A percentile compares a stretch with the other conserved stretches of the same genome.
These are phyloP conservation scores for Paramecium sexaurelia DNA, from an alignment of 73 alveolate species.

Conservation along the genomic window DNA sequence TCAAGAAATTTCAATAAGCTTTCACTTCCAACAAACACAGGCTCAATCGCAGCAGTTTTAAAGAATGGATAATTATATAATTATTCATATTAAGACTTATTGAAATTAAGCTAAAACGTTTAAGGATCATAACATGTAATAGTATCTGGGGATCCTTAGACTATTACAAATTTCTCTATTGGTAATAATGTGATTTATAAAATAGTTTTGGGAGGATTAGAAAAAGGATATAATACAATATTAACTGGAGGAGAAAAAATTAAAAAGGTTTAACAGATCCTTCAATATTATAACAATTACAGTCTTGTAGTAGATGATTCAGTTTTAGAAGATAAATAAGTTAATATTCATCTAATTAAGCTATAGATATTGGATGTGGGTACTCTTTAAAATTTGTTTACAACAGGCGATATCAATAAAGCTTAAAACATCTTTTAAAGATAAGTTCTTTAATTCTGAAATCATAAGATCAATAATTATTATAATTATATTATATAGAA, in stretches of 20 bases:
- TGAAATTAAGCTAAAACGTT: not conserved
- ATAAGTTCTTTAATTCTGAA: not conserved
- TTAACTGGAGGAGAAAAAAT: not conserved
- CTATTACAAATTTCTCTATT: not conserved
- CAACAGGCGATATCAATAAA: not conserved
- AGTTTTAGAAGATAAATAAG: not conserved
- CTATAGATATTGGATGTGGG: not conserved
- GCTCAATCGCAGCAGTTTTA: not conserved
- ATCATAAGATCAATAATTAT: not conserved
- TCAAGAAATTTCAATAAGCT: conserved; percentile 45
- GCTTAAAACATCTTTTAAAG: not conserved
- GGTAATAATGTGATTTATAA: not conserved
- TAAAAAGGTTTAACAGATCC: not conserved
- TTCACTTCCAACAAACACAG: not conserved
- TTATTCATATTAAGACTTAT: not conserved
- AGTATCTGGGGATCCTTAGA: conserved; percentile 27
- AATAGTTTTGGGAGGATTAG: conserved; percentile 4
- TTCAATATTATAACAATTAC: not conserved
- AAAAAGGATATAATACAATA: not conserved
- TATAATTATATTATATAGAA: no score
- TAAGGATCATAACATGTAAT: not conserved
- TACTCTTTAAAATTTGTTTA: not conserved
- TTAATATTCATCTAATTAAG: not conserved
- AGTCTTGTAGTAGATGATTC: not conserved
- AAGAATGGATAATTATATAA: not conserved